These are phyloP conservation scores for Cutaneotrichosporon dermatis DNA, from an alignment of 1,284 basidiomycete species.

Conservation along the genomic window DNA sequence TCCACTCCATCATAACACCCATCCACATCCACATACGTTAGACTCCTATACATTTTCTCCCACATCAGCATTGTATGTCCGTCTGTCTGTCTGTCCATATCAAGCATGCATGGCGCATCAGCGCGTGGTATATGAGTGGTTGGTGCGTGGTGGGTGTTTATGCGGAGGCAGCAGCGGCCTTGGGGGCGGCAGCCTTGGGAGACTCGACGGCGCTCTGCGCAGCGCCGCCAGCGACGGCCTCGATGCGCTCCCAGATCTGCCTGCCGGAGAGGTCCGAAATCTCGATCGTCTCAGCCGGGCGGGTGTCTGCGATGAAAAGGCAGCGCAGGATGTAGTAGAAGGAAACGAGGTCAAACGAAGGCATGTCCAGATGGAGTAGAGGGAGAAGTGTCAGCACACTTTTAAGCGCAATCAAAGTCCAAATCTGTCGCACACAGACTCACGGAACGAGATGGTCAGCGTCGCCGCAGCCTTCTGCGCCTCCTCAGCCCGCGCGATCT, in stretches of 20 bases:
- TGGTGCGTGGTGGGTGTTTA: not conserved
- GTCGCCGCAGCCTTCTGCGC: conserved; percentile 18
- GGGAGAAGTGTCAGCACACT: not conserved
- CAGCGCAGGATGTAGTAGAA: too few relatives aligned
- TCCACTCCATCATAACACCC: not conserved
- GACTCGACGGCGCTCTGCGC: not conserved
- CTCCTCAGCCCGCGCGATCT: not conserved
- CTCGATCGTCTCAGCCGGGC: conserved; percentile 23
- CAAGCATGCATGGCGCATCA: conserved; percentile 15
- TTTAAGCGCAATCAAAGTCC: too few relatives aligned
- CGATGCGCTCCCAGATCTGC: conserved; percentile 25
- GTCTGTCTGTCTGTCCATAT: conserved; percentile 7
- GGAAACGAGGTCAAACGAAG: too few relatives aligned
- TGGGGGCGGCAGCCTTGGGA: not conserved
- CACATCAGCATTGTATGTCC: conserved; percentile 8
- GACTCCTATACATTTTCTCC: not conserved
- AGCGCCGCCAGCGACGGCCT: conserved; percentile 3
- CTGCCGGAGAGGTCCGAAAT: conserved; percentile 24
- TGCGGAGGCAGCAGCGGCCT: not conserved
- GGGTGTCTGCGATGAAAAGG: conserved; percentile 11
- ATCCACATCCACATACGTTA: not conserved
- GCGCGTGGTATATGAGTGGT: not conserved
- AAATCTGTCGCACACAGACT: conserved; percentile 7
- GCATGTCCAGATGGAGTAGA: too few relatives aligned
- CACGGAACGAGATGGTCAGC: conserved; percentile 30